Evolutionary conservation across 2,329 filamentous ascomycete species (phyloP).

Genomic region (Arthrobotrys sphaeroides): DNA sequence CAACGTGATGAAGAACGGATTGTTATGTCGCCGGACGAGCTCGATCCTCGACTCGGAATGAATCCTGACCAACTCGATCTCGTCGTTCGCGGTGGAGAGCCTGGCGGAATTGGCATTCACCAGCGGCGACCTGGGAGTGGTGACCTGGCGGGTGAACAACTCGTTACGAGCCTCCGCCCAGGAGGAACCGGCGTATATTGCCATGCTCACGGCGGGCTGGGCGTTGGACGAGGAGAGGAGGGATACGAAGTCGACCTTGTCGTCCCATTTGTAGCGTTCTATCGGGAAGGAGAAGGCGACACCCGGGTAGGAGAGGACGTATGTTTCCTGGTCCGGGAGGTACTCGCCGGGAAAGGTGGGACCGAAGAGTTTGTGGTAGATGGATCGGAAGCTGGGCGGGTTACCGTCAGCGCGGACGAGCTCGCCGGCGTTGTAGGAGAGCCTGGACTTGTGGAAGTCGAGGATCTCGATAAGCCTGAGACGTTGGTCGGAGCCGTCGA

Average conservation of each 20-base stretch:
- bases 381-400: constrained; percentile 81
- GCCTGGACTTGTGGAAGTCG: constrained; percentile 84
- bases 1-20: constrained; percentile 75
- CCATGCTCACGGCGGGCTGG: constrained; percentile 83
- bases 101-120: constrained; percentile 60
- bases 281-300: constrained; percentile 90
- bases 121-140: constrained; percentile 78
- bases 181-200: constrained; percentile 86
- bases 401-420: constrained; percentile 61
- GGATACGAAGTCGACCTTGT: constrained; percentile 80
- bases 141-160: constrained; percentile 78
- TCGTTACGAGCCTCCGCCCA: constrained; percentile 83
- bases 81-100: constrained; percentile 73
- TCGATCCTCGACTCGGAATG: constrained; percentile 82
- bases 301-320: constrained; percentile 92
- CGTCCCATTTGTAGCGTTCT: constrained; percentile 63
- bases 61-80: constrained; percentile 82
- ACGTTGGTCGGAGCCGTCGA: constrained; percentile 92
- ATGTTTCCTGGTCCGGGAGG: constrained; percentile 76
- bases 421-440: constrained; percentile 83
- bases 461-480: constrained; percentile 88
- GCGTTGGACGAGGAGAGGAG: constrained; percentile 81
- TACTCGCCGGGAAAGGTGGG: constrained; percentile 96
- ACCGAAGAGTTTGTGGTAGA: constrained; percentile 92
- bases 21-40: constrained; percentile 75